Conservation (phyloP, 257 asterid genomes). For the Rauvolfia tetraphylla region DNA sequence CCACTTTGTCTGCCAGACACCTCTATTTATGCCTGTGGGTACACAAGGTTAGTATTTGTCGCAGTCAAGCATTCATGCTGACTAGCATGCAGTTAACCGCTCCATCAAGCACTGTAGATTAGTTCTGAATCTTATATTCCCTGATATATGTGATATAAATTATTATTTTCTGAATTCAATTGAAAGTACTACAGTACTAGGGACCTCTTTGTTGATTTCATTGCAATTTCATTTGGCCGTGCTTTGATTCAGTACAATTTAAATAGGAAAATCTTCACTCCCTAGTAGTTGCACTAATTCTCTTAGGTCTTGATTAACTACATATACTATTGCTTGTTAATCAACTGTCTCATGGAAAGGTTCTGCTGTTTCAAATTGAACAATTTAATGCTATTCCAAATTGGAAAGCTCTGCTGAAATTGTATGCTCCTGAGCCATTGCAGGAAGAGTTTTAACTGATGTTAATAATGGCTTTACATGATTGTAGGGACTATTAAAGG, state of each 20-base stretch:
- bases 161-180: neutral
- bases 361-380: neutral
- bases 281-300: neutral
- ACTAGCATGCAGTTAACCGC: neutral
- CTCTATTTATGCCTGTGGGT: conserved; percentile 96
- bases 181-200: neutral
- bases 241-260: neutral
- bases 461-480: conserved; percentile 12
- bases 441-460: neutral
- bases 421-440: neutral
- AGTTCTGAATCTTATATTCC: neutral
- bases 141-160: neutral
- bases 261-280: neutral
- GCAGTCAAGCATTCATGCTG: neutral
- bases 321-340: neutral
- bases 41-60: conserved; percentile 69
- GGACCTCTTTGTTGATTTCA: neutral
- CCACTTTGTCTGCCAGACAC: conserved; percentile 80
- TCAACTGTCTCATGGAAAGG: neutral
- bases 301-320: neutral
- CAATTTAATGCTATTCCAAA: neutral
- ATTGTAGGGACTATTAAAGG: conserved; percentile 87
- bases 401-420: too few relatives aligned
- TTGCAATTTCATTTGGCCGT: neutral
- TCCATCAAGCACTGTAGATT: neutral